phyloP scores from a whole-genome alignment of 768 basidiomycete genomes.

The Clathrus columnatus region DNA sequence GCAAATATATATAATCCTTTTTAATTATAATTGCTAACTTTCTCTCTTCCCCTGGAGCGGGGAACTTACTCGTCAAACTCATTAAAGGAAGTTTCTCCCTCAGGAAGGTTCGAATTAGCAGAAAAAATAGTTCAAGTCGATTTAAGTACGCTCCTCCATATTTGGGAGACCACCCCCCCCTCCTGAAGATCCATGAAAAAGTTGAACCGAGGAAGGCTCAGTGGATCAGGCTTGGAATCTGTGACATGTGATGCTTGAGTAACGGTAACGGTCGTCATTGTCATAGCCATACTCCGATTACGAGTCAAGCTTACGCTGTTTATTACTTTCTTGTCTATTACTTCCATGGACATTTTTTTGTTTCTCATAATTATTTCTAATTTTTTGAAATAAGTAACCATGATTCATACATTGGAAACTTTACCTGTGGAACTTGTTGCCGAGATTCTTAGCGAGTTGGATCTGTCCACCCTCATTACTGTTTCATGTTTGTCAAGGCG shows the following conservation, averaged over 20 bases:
- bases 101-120: neutral
- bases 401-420: slow-evolving; percentile 13
- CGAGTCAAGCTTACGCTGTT: no score
- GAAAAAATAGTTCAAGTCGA: neutral
- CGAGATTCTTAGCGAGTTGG: slow-evolving; percentile 60
- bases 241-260: no score
- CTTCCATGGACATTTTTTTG: neutral
- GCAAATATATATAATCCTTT: no score
- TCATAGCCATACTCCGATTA: no score
- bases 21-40: no score
- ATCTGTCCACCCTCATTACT: slow-evolving; percentile 49
- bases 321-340: no score
- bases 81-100: neutral
- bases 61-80: neutral
- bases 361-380: no score
- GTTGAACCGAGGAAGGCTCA: no score
- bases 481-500: slow-evolving; percentile 54
- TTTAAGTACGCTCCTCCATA: neutral
- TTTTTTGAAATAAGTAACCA: neutral
- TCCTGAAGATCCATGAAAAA: neutral
- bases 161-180: neutral
- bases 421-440: slow-evolving; percentile 75
- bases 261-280: neutral
- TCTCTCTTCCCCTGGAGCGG: neutral
- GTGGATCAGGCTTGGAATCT: no score